Percentiles rank a stretch among this genome's conserved stretches.
Conservation (phyloP, 345 rosid species). For the Leavenworthia alabamica region DNA sequence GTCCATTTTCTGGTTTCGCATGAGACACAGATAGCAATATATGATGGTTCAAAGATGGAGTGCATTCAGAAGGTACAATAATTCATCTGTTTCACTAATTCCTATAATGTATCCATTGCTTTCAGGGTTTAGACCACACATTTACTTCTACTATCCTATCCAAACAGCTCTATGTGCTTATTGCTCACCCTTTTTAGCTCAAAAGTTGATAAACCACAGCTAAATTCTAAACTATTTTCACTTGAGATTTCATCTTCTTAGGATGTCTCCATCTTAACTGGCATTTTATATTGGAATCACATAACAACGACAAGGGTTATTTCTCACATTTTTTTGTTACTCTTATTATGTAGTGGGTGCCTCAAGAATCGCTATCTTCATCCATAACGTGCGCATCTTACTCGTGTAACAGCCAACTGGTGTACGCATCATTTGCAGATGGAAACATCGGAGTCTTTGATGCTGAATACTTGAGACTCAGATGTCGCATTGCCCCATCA, state of each 20-base stretch:
- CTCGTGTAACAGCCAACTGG: constrained; percentile 80
- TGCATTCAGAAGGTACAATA: constrained; percentile 50
- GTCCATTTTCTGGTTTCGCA: constrained; percentile 55
- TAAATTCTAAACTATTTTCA: too few species aligned
- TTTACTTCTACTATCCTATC: neutral
- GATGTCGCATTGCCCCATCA: constrained; percentile 76
- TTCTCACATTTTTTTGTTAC: constrained; percentile 2
- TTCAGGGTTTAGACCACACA: neutral
- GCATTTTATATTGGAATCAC: neutral
- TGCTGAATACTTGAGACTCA: constrained; percentile 61
- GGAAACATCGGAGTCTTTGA: constrained; percentile 78
- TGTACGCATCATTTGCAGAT: constrained; percentile 66
- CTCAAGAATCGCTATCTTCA: constrained; percentile 64
- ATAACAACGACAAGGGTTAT: neutral
- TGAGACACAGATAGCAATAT: constrained; percentile 68
- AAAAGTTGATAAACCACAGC: too few species aligned
- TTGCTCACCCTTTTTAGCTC: too few species aligned
- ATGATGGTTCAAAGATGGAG: constrained; percentile 71
- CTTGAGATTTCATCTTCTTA: too few species aligned
- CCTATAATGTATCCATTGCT: neutral
- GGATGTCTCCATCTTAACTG: too few species aligned
- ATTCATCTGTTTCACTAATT: neutral
- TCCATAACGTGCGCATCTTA: constrained; percentile 65
- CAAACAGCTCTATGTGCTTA: too few species aligned
- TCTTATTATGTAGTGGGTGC: constrained; percentile 62